A percentile compares a stretch with the other conserved stretches of the same genome.
phyloP scores from a whole-genome alignment of 345 rosid species.

The Eucalyptus polyanthemos region DNA sequence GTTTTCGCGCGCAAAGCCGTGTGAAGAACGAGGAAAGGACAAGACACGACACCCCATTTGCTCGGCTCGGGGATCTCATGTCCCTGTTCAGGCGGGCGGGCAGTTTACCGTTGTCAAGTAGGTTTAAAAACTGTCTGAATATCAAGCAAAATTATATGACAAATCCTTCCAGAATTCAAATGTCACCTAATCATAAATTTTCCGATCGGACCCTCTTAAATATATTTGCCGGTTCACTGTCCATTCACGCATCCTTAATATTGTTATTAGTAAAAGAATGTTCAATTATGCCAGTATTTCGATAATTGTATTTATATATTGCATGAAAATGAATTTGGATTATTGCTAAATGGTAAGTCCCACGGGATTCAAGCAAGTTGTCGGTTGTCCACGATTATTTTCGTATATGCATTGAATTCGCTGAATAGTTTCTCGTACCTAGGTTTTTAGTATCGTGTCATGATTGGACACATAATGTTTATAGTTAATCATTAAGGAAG shows the following conservation, averaged over 20 bases:
- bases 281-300: background rate
- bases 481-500: background rate
- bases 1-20: background rate
- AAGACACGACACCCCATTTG: background rate
- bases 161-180: background rate
- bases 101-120: background rate
- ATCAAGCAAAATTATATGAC: background rate
- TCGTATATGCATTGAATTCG: background rate
- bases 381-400: background rate
- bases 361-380: accelerated
- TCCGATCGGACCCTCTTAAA: background rate
- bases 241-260: background rate
- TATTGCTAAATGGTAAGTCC: background rate
- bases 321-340: background rate
- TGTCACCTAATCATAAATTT: background rate
- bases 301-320: background rate
- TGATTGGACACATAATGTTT: background rate
- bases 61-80: background rate
- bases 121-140: background rate
- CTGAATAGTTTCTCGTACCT: background rate
- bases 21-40: background rate
- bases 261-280: background rate
- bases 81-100: background rate
- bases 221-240: background rate
- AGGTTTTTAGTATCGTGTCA: background rate